phyloP scores from a whole-genome alignment of 2,329 filamentous ascomycete species.

The Leptographium procerum region DNA sequence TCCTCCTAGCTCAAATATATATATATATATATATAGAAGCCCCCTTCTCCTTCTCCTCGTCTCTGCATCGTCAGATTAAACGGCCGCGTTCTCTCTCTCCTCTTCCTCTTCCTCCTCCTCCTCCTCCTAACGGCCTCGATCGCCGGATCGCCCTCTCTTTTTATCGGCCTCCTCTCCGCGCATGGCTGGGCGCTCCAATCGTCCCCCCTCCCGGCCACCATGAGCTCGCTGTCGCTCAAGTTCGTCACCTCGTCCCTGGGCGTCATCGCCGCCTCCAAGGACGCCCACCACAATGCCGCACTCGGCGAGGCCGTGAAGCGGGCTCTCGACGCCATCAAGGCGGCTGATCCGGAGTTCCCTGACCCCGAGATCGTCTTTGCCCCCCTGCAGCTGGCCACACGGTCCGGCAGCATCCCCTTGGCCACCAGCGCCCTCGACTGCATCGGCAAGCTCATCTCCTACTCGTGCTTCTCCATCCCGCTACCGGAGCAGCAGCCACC shows the following conservation, averaged over 20 bases:
- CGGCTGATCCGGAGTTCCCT: slow-evolving; percentile 67
- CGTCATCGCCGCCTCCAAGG: slow-evolving; percentile 81
- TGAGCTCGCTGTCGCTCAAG: slow-evolving; percentile 90
- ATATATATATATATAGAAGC: no score
- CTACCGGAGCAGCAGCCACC: slow-evolving; percentile 35
- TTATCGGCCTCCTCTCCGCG: slow-evolving; percentile 16
- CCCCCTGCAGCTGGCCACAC: slow-evolving; percentile 80
- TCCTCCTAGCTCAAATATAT: no score
- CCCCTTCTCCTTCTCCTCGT: neutral
- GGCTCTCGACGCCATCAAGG: slow-evolving; percentile 76
- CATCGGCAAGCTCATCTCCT: slow-evolving; percentile 97
- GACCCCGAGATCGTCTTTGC: slow-evolving; percentile 88
- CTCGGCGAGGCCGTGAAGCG: slow-evolving; percentile 71
- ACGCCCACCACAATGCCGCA: slow-evolving; percentile 77
- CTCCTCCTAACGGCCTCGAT: slow-evolving; percentile 3
- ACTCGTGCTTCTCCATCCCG: slow-evolving; percentile 85
- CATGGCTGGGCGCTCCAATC: slow-evolving; percentile 32
- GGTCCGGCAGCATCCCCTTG: slow-evolving; percentile 72
- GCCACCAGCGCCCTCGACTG: slow-evolving; percentile 89
- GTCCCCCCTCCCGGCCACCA: slow-evolving; percentile 38
- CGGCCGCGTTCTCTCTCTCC: neutral
- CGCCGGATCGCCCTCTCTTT: neutral
- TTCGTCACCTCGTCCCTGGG: slow-evolving; percentile 92
- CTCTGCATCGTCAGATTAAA: neutral
- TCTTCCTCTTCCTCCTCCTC: neutral